Evolutionary conservation across 2,329 filamentous ascomycete genomes (phyloP), one percentile per base, ranked within the genome.

Genomic region (Beauveria caledonica): DNA sequence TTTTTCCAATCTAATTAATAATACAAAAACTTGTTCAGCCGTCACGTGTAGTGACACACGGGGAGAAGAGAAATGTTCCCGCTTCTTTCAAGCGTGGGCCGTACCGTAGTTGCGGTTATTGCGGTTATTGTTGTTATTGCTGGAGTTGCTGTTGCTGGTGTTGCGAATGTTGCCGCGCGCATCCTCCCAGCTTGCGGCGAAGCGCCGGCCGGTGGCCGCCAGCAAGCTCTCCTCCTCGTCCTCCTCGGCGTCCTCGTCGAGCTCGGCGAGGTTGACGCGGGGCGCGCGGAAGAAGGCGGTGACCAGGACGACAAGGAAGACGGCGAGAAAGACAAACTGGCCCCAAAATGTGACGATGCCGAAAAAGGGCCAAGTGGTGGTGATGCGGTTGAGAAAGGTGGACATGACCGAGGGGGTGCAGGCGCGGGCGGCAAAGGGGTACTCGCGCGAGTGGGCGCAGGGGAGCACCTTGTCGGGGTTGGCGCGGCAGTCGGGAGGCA

Each of bases 271-370:
- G 67, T 93, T 85, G 40, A 96, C 74, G 69, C 82, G 86, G 0
- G 93, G 92, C 1, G 91, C 86, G 46, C 88, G 86, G 80, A 97
- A 87, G 0, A 97, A 76, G 3, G 89, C 85, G 0, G 89, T 88
- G 23, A 91, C 62, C 66, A 96, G 89, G 13, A 96, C 86, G 59
- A 96, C 75, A 10, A 96, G 73, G 73, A 96, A 97, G 21, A 97
- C 80, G 39, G 75, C 88, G 48, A 99, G 75, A 76, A 99, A 97
- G 13, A 83, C 89, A 70, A 97, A 97, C 69, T 99, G 94, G 0
- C 92, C 90, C 92, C 92, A 99, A 73, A 97, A 99, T 66, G 90
- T 84, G n/a, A 97, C 77, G 11, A 88, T 86, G 11, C 94, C 94
- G 69, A 99, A 96, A 71, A 97, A 91, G 6, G 94, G 92, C 81